A percentile compares a stretch with the other conserved stretches of the same genome.
Conservation (phyloP, 345 rosid genomes). For the Nephelium lappaceum region DNA sequence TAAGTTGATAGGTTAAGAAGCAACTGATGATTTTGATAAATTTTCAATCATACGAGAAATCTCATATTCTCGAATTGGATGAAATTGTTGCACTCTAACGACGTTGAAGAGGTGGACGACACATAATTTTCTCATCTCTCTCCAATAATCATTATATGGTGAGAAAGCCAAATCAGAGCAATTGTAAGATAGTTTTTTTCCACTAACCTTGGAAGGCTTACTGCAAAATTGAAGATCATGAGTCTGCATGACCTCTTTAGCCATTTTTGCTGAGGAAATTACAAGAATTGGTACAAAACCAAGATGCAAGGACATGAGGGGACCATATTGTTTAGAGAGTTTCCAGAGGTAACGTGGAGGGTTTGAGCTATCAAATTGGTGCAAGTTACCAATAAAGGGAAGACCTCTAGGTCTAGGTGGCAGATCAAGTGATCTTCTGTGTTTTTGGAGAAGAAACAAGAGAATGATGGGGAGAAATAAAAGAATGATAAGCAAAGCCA, state of each 20-base stretch:
- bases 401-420: slow-evolving; percentile 51
- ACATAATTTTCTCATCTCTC: slow-evolving; percentile 41
- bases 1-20: slow-evolving; percentile 26
- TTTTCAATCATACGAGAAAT: slow-evolving; percentile 33
- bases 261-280: slow-evolving; percentile 48
- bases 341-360: slow-evolving; percentile 39
- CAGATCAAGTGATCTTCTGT: slow-evolving; percentile 12
- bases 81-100: slow-evolving; percentile 34
- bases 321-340: slow-evolving; percentile 53
- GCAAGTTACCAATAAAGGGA: slow-evolving; percentile 53
- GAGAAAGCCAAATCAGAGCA: slow-evolving; percentile 44
- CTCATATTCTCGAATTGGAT: slow-evolving; percentile 41
- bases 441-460: not conserved
- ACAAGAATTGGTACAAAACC: slow-evolving; percentile 38
- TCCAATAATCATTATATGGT: slow-evolving; percentile 47
- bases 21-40: slow-evolving; percentile 20
- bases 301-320: slow-evolving; percentile 47
- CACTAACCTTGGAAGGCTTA: slow-evolving; percentile 38
- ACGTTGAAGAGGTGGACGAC: slow-evolving; percentile 39
- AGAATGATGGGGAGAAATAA: slow-evolving; percentile 8
- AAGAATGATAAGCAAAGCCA: slow-evolving; percentile 7
- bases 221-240: slow-evolving; percentile 48
- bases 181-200: slow-evolving; percentile 40
- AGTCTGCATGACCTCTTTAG: slow-evolving; percentile 37
- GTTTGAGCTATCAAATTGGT: slow-evolving; percentile 29